phyloP scores from a whole-genome alignment of 768 basidiomycete genomes.

The Ephemerocybe angulata region DNA sequence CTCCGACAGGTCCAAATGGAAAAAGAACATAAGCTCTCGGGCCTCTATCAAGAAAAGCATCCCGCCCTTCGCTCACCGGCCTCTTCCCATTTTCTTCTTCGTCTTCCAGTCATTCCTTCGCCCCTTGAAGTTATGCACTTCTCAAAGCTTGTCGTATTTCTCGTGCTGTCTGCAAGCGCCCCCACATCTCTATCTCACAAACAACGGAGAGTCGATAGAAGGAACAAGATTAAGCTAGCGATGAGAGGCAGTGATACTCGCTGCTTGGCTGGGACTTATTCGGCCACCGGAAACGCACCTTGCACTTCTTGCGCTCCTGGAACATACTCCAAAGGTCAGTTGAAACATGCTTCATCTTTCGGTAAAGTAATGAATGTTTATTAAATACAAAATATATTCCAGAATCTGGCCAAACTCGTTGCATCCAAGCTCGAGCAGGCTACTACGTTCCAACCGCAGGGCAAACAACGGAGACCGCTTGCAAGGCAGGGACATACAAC shows the following conservation, averaged over 20 bases:
- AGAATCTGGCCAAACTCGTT: constrained; percentile 15
- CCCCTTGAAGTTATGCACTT: neutral
- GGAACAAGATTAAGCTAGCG: neutral
- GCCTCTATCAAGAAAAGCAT: neutral
- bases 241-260: neutral
- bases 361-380: neutral
- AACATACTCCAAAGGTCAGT: constrained; percentile 17
- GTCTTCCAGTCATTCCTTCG: neutral
- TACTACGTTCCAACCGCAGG: constrained; percentile 18
- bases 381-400: neutral
- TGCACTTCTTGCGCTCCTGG: constrained; percentile 20
- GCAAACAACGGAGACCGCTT: constrained; percentile 18
- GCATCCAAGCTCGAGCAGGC: constrained; percentile 17
- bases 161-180: neutral
- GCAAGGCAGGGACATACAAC: constrained; percentile 15
- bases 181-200: neutral
- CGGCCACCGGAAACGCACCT: constrained; percentile 12
- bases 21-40: too few relatives aligned
- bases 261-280: constrained; percentile 21
- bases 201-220: neutral
- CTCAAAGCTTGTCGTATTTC: neutral
- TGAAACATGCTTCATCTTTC: neutral
- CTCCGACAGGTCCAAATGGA: neutral
- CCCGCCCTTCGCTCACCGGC: neutral
- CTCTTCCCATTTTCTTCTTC: neutral